Conservation (phyloP, 345 rosid genomes). For the Sapria himalayana region DNA sequence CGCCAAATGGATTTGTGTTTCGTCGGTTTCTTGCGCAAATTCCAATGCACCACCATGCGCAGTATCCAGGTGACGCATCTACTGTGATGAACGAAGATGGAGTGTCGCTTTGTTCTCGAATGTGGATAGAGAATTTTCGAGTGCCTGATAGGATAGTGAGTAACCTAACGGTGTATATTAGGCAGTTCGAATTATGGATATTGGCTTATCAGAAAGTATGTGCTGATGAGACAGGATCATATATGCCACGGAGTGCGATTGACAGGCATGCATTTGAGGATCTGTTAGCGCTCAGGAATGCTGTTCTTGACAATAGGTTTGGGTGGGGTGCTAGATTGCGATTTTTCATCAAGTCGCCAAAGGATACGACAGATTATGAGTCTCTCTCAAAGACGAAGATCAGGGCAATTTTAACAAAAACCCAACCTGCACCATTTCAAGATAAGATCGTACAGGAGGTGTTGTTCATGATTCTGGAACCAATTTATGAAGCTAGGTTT, state of each 20-base stretch:
- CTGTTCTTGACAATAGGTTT: slow-evolving; percentile 84
- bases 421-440: slow-evolving; percentile 78
- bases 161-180: slow-evolving; percentile 45
- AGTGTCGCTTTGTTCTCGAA: slow-evolving; percentile 75
- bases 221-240: slow-evolving; percentile 71
- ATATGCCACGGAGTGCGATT: slow-evolving; percentile 66
- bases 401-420: slow-evolving; percentile 63
- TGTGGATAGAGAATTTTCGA: slow-evolving; percentile 63
- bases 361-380: slow-evolving; percentile 67
- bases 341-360: slow-evolving; percentile 70
- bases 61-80: slow-evolving; percentile 67
- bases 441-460: slow-evolving; percentile 93
- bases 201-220: slow-evolving; percentile 82
- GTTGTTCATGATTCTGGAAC: slow-evolving; percentile 69
- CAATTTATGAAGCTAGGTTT: slow-evolving; percentile 63
- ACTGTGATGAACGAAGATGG: slow-evolving; percentile 82
- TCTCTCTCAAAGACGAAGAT: slow-evolving; percentile 89
- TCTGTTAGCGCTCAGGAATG: slow-evolving; percentile 58
- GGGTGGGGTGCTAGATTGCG: slow-evolving; percentile 91
- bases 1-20: slow-evolving; percentile 11
- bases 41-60: slow-evolving; percentile 29
- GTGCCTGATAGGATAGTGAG: slow-evolving; percentile 28
- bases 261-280: slow-evolving; percentile 66
- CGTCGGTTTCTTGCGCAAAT: slow-evolving; percentile 32
- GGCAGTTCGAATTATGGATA: slow-evolving; percentile 84